phyloP scores from a whole-genome alignment of 129 eudicot species.

The Arctium minus region DNA sequence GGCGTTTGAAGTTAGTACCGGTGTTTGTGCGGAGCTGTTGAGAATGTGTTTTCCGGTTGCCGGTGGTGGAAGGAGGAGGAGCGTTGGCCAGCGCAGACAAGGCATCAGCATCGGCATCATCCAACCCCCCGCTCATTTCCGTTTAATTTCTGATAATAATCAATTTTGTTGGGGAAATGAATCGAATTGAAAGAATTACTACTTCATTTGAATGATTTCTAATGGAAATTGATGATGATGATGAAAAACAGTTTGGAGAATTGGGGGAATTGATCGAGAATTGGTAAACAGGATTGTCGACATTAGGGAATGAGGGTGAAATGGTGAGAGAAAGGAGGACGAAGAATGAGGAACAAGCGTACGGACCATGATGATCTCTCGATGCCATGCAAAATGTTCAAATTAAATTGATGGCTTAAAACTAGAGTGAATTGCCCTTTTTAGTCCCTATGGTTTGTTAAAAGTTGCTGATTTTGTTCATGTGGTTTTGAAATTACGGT shows the following conservation, averaged over 20 bases:
- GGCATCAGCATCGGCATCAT: slow-evolving; percentile 60
- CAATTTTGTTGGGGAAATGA: not conserved
- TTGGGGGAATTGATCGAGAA: not conserved
- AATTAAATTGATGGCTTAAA: not conserved
- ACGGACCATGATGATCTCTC: slow-evolving; percentile 25
- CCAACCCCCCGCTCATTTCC: slow-evolving; percentile 38
- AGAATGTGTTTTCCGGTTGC: slow-evolving; percentile 44
- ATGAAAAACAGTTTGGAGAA: not conserved
- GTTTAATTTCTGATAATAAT: not conserved
- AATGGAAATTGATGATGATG: not conserved
- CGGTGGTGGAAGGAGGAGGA: slow-evolving; percentile 41
- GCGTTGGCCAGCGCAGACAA: slow-evolving; percentile 44
- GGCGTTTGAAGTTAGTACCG: slow-evolving; percentile 54
- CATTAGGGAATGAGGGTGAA: slow-evolving; percentile 11
- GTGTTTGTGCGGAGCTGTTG: slow-evolving; percentile 77
- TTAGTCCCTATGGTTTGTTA: not conserved
- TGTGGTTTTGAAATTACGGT: not conserved
- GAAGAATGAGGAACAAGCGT: slow-evolving; percentile 25
- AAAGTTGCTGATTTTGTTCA: not conserved
- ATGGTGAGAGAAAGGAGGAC: slow-evolving; percentile 16
- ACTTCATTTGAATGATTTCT: slow-evolving; percentile 1
- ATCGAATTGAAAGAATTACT: not conserved
- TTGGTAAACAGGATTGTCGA: slow-evolving; percentile 13
- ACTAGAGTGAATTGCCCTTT: not conserved
- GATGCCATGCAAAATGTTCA: slow-evolving; percentile 22